phyloP scores from a whole-genome alignment of 2,329 filamentous ascomycete species.

The Cercospora sesami region DNA sequence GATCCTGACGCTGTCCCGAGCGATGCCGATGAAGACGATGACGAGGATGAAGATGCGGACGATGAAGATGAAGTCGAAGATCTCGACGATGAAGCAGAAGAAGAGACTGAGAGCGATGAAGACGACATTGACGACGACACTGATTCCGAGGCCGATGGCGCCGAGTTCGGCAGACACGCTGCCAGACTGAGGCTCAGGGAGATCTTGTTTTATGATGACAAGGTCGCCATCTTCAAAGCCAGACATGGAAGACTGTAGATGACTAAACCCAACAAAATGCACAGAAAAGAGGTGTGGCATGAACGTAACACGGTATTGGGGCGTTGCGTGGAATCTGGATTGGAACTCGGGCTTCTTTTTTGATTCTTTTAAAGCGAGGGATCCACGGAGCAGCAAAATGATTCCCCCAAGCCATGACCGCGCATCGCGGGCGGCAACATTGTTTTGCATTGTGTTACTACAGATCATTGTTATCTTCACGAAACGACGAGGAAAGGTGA shows the following conservation, averaged over 20 bases:
- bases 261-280: not conserved
- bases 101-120: conserved; percentile 43
- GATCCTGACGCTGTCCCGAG: conserved; percentile 51
- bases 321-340: not conserved
- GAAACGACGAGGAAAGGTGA: not conserved
- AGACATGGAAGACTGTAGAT: conserved; percentile 57
- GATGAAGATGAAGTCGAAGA: conserved; percentile 54
- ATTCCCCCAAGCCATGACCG: not conserved
- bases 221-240: conserved; percentile 76
- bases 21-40: conserved; percentile 51
- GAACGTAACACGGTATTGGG: not conserved
- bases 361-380: not conserved
- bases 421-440: not conserved
- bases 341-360: not conserved
- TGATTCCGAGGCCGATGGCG: conserved; percentile 17
- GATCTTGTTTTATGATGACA: conserved; percentile 83
- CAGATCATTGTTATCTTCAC: not conserved
- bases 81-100: conserved; percentile 44
- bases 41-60: conserved; percentile 52
- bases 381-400: not conserved
- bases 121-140: conserved; percentile 19
- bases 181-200: conserved; percentile 65
- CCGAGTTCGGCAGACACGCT: conserved; percentile 19
- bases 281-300: not conserved
- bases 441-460: not conserved